Percentiles rank a stretch among this genome's conserved stretches.
Conservation (phyloP, 2,329 filamentous ascomycete genomes). For the Fusarium transvaalense region DNA sequence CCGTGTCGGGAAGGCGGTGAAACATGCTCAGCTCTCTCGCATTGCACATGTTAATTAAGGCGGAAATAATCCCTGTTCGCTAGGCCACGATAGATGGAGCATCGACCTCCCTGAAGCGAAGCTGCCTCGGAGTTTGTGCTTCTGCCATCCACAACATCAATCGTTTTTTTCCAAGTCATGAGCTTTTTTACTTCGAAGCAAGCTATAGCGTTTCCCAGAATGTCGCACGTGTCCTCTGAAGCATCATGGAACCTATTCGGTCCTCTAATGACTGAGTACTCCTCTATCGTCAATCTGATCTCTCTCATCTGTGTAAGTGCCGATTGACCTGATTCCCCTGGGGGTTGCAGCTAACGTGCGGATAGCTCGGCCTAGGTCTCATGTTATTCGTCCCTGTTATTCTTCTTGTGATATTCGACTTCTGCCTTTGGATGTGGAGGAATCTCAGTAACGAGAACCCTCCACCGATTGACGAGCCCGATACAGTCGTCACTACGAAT, state of each 20-base stretch:
- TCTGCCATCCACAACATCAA: constrained; percentile 40
- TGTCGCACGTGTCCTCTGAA: constrained; percentile 46
- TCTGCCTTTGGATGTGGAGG: constrained; percentile 67
- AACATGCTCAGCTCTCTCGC: constrained; percentile 2
- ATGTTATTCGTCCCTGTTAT: constrained; percentile 61
- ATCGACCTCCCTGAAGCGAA: constrained; percentile 28
- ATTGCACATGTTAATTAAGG: constrained; percentile 37
- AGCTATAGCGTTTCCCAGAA: constrained; percentile 35
- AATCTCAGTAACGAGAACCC: constrained; percentile 48
- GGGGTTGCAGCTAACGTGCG: constrained; percentile 31
- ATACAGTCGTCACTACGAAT: constrained; percentile 34
- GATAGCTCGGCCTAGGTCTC: constrained; percentile 60
- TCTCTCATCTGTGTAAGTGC: constrained; percentile 56
- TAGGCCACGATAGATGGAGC: constrained; percentile 25
- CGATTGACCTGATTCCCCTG: constrained; percentile 4
- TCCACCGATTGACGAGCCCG: constrained; percentile 30
- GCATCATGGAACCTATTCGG: constrained; percentile 46
- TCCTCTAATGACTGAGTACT: constrained; percentile 49
- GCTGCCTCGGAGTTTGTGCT: constrained; percentile 43
- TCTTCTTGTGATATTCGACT: constrained; percentile 63
- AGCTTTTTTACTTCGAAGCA: constrained; percentile 38
- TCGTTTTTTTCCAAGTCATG: constrained; percentile 40
- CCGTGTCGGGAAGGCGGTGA: constrained; percentile 49
- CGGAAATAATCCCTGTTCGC: constrained; percentile 31
- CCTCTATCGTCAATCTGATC: constrained; percentile 53